phyloP scores from a whole-genome alignment of 768 basidiomycete species.

The Clavulina sp. region DNA sequence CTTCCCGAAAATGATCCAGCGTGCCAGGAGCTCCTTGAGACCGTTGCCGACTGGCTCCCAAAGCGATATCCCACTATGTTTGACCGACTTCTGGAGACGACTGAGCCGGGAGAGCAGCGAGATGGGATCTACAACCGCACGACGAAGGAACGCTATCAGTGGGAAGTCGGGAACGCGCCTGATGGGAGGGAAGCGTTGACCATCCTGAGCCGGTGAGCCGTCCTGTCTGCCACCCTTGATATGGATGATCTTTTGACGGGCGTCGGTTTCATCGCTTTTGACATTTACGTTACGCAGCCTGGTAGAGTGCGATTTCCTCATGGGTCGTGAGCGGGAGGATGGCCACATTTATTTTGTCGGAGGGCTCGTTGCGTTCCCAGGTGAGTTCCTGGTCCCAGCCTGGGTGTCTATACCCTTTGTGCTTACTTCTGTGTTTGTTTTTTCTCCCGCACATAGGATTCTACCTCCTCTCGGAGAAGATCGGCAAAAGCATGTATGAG shows the following conservation, averaged over 20 bases:
- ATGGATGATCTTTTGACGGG: not conserved
- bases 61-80: conserved; percentile 40
- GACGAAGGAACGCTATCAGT: conserved; percentile 14
- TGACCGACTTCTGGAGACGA: conserved; percentile 8
- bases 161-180: conserved; percentile 2
- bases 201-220: conserved; percentile 15
- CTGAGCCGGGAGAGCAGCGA: conserved; percentile 1
- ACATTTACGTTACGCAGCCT: conserved; percentile 13
- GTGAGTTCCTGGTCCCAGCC: conserved; percentile 7
- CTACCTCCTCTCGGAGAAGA: conserved; percentile 20
- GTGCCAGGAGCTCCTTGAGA: conserved; percentile 35
- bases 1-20: conserved; percentile 33
- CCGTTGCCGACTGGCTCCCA: conserved; percentile 38
- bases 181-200: conserved; percentile 17
- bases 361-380: conserved; percentile 20
- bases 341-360: conserved; percentile 23
- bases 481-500: conserved; percentile 17
- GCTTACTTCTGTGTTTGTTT: no score
- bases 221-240: not conserved
- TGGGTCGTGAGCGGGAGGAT: conserved; percentile 21
- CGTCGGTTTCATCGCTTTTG: not conserved
- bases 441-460: conserved; percentile 17
- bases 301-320: conserved; percentile 22
- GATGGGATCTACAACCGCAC: conserved; percentile 19
- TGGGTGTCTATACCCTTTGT: not conserved